Percentiles rank a stretch among this genome's conserved stretches.
phyloP scores from a whole-genome alignment of 768 basidiomycete species.

The Crucibulum laeve region DNA sequence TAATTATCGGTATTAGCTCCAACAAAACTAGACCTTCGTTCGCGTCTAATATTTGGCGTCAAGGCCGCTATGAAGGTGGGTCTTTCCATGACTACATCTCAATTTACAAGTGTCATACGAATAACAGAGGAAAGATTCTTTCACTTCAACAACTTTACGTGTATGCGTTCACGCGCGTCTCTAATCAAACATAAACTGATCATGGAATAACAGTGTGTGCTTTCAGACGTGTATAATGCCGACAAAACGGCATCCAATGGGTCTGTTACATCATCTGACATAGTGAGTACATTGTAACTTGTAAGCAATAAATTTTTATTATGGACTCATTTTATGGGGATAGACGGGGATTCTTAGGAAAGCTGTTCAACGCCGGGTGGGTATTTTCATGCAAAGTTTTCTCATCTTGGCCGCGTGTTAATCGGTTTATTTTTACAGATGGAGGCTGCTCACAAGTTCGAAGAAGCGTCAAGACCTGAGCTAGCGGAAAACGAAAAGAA shows the following conservation, averaged over 20 bases:
- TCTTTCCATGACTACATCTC: conserved; percentile 1
- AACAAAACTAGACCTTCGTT: conserved; percentile 46
- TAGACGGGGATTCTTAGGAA: conserved; percentile 51
- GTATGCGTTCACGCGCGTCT: conserved; percentile 28
- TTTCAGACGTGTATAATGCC: conserved; percentile 64
- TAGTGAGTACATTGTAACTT: conserved; percentile 25
- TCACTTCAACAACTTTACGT: conserved; percentile 52
- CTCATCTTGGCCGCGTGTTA: no score
- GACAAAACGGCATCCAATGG: conserved; percentile 53
- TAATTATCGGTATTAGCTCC: no score
- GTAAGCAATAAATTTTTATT: not conserved
- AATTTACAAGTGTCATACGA: not conserved
- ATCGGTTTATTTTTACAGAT: conserved; percentile 28
- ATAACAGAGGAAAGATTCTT: conserved; percentile 49
- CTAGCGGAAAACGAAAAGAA: conserved; percentile 57
- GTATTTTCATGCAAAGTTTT: conserved; percentile 17
- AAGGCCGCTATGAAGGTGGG: conserved; percentile 71
- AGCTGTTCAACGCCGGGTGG: conserved; percentile 53
- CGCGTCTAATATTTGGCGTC: conserved; percentile 45
- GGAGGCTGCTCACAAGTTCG: conserved; percentile 56
- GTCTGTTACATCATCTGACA: conserved; percentile 40
- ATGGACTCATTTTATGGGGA: conserved; percentile 2
- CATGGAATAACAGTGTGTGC: conserved; percentile 43
- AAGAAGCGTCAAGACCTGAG: conserved; percentile 54
- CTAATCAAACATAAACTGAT: no score